Conservation (phyloP, 2,329 filamentous ascomycete genomes). For the Rosellinia necatrix region DNA sequence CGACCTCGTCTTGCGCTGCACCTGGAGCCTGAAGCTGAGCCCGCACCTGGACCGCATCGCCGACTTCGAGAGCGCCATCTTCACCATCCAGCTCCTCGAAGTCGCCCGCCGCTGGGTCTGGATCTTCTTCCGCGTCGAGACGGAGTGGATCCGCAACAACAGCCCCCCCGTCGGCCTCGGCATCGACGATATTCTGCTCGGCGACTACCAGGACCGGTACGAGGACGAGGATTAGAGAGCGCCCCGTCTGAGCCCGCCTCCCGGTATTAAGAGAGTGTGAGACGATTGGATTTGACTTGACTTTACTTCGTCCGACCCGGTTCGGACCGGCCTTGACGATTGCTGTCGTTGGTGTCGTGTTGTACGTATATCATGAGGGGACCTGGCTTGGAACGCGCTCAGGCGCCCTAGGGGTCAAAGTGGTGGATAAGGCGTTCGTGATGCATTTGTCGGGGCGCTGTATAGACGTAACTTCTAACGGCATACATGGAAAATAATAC, state of each 20-base stretch:
- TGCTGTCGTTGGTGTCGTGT: not conserved
- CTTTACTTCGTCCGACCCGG: not conserved
- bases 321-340: not conserved
- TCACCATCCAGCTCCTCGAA: constrained; percentile 84
- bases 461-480: constrained; percentile 15
- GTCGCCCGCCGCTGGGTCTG: constrained; percentile 90
- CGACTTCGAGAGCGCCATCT: constrained; percentile 87
- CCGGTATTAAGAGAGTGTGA: constrained; percentile 13
- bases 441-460: constrained; percentile 22
- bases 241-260: constrained; percentile 4
- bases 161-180: constrained; percentile 50
- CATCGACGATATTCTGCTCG: constrained; percentile 74
- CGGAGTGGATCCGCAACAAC: constrained; percentile 77
- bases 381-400: constrained; percentile 4
- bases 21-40: constrained; percentile 88
- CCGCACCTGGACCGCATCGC: constrained; percentile 81
- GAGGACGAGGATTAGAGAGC: constrained; percentile 54
- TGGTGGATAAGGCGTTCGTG: constrained; percentile 17
- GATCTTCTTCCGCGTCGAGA: constrained; percentile 95
- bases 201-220: constrained; percentile 69
- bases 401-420: not conserved
- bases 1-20: constrained; percentile 82
- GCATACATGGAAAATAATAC: constrained; percentile 9
- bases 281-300: not conserved
- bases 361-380: constrained; percentile 21